Evolutionary conservation across 192 early-diverging fungal genomes (phyloP).

Genomic region (Helicostylum pulchrum): DNA sequence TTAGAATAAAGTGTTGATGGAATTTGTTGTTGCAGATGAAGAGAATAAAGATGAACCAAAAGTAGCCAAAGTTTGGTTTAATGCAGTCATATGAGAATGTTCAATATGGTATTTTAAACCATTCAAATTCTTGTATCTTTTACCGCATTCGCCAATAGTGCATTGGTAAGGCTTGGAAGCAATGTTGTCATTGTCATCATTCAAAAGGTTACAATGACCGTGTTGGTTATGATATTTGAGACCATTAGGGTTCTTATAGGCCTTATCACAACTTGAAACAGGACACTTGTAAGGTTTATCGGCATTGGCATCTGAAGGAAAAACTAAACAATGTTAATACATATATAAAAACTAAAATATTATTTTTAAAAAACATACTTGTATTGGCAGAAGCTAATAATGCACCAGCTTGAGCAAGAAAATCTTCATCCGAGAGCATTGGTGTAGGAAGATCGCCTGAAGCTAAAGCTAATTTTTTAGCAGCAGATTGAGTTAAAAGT

Average conservation of each 20-base stretch:
- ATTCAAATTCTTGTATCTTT: conserved; percentile 95
- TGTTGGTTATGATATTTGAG: conserved; percentile 98
- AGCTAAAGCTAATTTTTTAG: conserved; percentile 34
- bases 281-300: conserved; percentile 92
- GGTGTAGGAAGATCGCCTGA: conserved; percentile 20
- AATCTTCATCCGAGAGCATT: conserved; percentile 39
- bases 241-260: conserved; percentile 98
- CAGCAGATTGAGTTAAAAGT: conserved; percentile 21
- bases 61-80: conserved; percentile 35
- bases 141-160: conserved; percentile 79
- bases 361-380: conserved; percentile 6
- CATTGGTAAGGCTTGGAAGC: conserved; percentile 72
- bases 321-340: conserved; percentile 5
- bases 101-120: conserved; percentile 95
- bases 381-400: conserved; percentile 34
- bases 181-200: conserved; percentile 56
- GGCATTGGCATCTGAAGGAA: conserved; percentile 18
- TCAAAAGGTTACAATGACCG: conserved; percentile 73
- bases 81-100: conserved; percentile 71
- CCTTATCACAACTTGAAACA: conserved; percentile 83
- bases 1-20: background rate
- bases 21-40: conserved; percentile 3
- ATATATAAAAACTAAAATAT: background rate
- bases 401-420: conserved; percentile 38
- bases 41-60: conserved; percentile 29